These are phyloP conservation scores for Candida xiaguanensis DNA, from an alignment of 805 yeast species.

Conservation along the genomic window DNA sequence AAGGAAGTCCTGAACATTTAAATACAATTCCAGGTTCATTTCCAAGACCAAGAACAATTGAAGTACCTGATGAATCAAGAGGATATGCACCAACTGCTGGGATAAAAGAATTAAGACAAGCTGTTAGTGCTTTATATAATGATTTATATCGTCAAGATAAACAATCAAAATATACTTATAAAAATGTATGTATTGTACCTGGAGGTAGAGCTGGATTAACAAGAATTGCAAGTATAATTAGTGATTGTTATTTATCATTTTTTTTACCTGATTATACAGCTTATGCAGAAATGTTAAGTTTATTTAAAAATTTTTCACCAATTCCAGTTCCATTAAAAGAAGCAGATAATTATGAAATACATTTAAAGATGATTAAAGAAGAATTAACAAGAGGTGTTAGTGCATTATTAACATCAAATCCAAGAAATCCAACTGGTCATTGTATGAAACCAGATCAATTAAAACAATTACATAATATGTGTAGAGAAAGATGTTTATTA, in stretches of 20 bases:
- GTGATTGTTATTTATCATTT: slow-evolving; percentile 57
- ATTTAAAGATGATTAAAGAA: slow-evolving; percentile 47
- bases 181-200: slow-evolving; percentile 60
- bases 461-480: slow-evolving; percentile 46
- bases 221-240: slow-evolving; percentile 56
- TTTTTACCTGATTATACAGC: slow-evolving; percentile 64
- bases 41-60: slow-evolving; percentile 46
- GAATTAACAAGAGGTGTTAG: slow-evolving; percentile 57
- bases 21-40: slow-evolving; percentile 56
- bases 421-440: slow-evolving; percentile 61
- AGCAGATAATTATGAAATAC: slow-evolving; percentile 53
- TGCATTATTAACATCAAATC: slow-evolving; percentile 57
- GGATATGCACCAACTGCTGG: slow-evolving; percentile 64
- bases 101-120: slow-evolving; percentile 48
- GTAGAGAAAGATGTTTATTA: slow-evolving; percentile 50
- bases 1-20: slow-evolving; percentile 65
- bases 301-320: slow-evolving; percentile 60
- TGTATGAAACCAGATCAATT: slow-evolving; percentile 47
- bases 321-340: slow-evolving; percentile 60
- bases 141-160: slow-evolving; percentile 48
- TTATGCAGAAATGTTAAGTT: slow-evolving; percentile 60
- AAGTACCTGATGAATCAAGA: slow-evolving; percentile 45
- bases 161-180: slow-evolving; percentile 53
- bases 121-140: slow-evolving; percentile 56
- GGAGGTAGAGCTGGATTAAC: slow-evolving; percentile 64